Conservation (phyloP, 495 filamentous ascomycete species). For the Hamigera avellanea region DNA sequence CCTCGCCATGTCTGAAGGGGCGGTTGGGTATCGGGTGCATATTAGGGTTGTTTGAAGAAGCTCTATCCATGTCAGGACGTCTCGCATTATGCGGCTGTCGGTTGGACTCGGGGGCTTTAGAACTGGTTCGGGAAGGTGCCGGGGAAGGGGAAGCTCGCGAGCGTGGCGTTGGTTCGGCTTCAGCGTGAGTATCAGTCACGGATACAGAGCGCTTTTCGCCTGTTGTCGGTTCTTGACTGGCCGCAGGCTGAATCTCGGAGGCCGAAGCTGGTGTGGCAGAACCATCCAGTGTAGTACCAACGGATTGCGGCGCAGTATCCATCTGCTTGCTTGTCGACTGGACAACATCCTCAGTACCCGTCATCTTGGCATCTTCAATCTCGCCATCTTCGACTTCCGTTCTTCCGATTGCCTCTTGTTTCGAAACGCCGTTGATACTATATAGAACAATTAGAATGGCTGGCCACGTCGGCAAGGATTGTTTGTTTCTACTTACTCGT, state of each 20-base stretch:
- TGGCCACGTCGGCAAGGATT: not conserved
- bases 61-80: constrained; percentile 25
- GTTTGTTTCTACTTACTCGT: constrained; percentile 26
- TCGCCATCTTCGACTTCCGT: constrained; percentile 70
- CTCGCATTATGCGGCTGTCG: constrained; percentile 22
- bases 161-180: constrained; percentile 5
- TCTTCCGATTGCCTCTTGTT: constrained; percentile 16
- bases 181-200: constrained; percentile 2
- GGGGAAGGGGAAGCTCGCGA: constrained; percentile 9
- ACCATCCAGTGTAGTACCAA: constrained; percentile 4
- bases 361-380: constrained; percentile 54
- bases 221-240: constrained; percentile 4
- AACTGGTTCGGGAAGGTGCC: constrained; percentile 13
- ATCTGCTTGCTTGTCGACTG: constrained; percentile 3
- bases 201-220: constrained; percentile 8
- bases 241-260: constrained; percentile 2
- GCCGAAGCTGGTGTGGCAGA: constrained; percentile 1
- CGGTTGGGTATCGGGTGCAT: constrained; percentile 20
- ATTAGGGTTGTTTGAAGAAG: constrained; percentile 7
- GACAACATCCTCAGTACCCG: constrained; percentile 5
- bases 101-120: constrained; percentile 18
- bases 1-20: constrained; percentile 16
- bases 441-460: constrained; percentile 8
- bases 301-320: constrained; percentile 4
- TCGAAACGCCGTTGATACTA: constrained; percentile 21